Conservation (phyloP, 306 rosid genomes). For the Citrullus colocynthis region DNA sequence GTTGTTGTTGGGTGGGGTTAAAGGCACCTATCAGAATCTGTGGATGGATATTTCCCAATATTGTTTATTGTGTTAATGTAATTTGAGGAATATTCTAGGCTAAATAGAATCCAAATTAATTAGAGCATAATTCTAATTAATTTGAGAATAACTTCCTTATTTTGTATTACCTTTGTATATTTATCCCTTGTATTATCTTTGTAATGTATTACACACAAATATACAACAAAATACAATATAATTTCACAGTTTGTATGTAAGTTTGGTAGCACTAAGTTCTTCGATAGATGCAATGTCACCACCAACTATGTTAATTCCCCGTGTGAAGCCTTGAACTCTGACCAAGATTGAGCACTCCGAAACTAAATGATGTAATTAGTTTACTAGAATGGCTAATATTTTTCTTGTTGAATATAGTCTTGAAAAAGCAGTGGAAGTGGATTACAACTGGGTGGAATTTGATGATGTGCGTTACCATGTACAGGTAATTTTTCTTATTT, state of each 20-base stretch:
- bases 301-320: not conserved
- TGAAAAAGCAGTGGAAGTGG: constrained; percentile 74
- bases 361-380: not conserved
- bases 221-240: too few species aligned
- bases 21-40: too few species aligned
- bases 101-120: too few species aligned
- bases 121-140: too few species aligned
- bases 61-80: too few species aligned
- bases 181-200: too few species aligned
- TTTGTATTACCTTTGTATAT: too few species aligned
- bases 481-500: constrained; percentile 38
- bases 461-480: constrained; percentile 84
- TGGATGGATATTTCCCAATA: not conserved
- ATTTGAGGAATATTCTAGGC: too few species aligned
- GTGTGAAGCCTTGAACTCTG: not conserved
- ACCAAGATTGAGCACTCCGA: not conserved
- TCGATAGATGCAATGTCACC: not conserved
- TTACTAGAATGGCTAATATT: not conserved
- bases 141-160: too few species aligned
- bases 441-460: constrained; percentile 93
- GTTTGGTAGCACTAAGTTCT: not conserved
- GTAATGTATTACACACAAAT: too few species aligned
- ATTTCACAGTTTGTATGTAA: not conserved
- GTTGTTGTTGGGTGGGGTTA: too few species aligned
- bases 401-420: constrained; percentile 37